Evolutionary conservation across 148 eudicot genomes (phyloP).

Genomic region (Gaultheria prostrata): DNA sequence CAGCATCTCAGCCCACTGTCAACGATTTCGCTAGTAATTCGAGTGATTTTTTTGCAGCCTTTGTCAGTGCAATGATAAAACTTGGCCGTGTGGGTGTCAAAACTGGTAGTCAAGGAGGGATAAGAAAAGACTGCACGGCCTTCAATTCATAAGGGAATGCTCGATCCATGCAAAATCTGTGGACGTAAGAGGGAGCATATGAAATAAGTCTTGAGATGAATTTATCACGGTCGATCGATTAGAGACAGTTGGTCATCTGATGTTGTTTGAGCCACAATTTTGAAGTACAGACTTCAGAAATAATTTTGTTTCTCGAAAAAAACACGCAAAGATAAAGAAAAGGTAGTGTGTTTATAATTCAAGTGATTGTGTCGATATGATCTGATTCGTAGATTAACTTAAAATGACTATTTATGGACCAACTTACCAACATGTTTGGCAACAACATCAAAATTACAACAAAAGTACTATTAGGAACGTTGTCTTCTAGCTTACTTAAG

Average conservation of each 20-base stretch:
- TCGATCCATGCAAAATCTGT: not conserved
- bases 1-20: constrained; percentile 48
- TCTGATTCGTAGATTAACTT: not conserved
- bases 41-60: constrained; percentile 45
- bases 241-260: not conserved
- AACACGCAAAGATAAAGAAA: not conserved
- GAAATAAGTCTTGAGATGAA: not conserved
- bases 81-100: constrained; percentile 68
- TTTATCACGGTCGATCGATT: not conserved
- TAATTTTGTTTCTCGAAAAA: not conserved
- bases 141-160: constrained; percentile 11
- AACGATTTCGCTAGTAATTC: constrained; percentile 47
- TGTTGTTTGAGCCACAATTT: not conserved
- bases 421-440: no score
- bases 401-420: no score
- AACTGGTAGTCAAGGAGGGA: constrained; percentile 66
- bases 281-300: not conserved
- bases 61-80: constrained; percentile 60
- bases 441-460: no score
- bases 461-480: no score
- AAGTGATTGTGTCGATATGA: not conserved
- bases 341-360: not conserved
- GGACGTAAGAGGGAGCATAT: not conserved
- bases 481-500: no score
- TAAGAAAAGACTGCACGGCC: constrained; percentile 49